Conservation (phyloP, 1,139 yeast genomes). For the Debaryomyces udenii region DNA sequence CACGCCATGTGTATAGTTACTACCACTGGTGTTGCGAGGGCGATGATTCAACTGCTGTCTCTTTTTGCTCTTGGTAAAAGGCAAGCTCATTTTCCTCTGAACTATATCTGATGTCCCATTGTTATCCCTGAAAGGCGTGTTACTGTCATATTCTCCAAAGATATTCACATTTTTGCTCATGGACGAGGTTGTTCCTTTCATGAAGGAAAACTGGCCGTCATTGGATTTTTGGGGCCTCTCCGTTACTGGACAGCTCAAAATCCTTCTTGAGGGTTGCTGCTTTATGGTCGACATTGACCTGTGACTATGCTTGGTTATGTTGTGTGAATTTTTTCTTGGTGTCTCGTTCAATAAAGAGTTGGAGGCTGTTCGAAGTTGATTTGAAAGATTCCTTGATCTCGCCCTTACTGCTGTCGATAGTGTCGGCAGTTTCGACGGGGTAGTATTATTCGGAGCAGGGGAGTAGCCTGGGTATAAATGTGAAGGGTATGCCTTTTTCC, state of each 20-base stretch:
- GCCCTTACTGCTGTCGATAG: slow-evolving; percentile 27
- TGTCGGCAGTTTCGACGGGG: slow-evolving; percentile 14
- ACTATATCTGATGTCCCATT: slow-evolving; percentile 9
- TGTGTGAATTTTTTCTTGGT: slow-evolving; percentile 6
- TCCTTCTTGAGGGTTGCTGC: slow-evolving; percentile 13
- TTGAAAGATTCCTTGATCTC: slow-evolving; percentile 17
- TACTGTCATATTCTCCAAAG: background rate
- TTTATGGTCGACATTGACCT: slow-evolving; percentile 11
- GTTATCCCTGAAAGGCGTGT: no score
- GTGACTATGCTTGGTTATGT: background rate
- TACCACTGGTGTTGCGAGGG: slow-evolving; percentile 1
- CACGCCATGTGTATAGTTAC: slow-evolving; percentile 13
- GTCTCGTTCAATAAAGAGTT: slow-evolving; percentile 1
- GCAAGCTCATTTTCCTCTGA: slow-evolving; percentile 23
- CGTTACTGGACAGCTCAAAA: slow-evolving; percentile 19
- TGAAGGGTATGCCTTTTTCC: slow-evolving; percentile 27
- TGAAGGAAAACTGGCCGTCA: slow-evolving; percentile 34
- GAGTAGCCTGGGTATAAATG: slow-evolving; percentile 22
- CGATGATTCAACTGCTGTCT: slow-evolving; percentile 8
- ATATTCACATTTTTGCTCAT: slow-evolving; percentile 22
- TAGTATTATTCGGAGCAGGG: slow-evolving; percentile 13
- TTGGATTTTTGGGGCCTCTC: slow-evolving; percentile 16
- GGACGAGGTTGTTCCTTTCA: slow-evolving; percentile 43
- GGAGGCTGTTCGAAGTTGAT: slow-evolving; percentile 5
- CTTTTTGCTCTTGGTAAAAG: slow-evolving; percentile 16